A percentile compares a stretch with the other conserved stretches of the same genome.
Evolutionary conservation across 345 rosid genomes (phyloP).

Genomic region (Euphorbia tirucalli): DNA sequence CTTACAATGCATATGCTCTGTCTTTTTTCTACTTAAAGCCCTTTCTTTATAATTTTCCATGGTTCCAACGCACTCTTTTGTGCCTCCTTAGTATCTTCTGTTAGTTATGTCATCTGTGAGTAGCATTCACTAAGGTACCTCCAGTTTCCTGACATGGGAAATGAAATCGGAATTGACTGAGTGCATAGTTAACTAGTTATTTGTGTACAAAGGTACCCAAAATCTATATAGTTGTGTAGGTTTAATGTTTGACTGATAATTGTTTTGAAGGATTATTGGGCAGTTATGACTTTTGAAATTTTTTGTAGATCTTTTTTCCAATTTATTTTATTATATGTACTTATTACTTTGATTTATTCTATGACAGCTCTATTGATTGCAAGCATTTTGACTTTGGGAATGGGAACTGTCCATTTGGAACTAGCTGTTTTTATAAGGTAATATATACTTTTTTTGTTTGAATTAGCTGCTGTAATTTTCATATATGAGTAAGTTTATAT

Average conservation of each 20-base stretch:
- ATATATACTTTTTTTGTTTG: neutral
- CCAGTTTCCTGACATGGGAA: neutral
- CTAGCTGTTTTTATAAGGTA: constrained; percentile 98
- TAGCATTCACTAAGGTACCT: too few species aligned
- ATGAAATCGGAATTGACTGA: neutral
- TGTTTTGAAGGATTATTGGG: neutral
- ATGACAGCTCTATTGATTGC: constrained; percentile 77
- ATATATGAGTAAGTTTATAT: neutral
- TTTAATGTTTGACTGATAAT: neutral
- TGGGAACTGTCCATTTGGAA: constrained; percentile 92
- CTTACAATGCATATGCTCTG: neutral
- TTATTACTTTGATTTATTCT: neutral
- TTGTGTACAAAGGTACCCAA: neutral
- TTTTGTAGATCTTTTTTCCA: neutral
- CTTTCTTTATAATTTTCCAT: neutral
- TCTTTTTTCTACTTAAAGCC: neutral
- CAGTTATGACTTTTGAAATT: neutral
- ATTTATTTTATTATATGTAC: neutral
- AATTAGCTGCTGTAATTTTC: neutral
- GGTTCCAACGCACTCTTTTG: neutral
- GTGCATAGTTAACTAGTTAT: neutral
- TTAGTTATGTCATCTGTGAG: too few species aligned
- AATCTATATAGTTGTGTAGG: neutral
- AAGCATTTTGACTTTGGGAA: constrained; percentile 88
- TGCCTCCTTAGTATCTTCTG: neutral